Evolutionary conservation across 179 eudicot genomes (phyloP), one percentile per base, ranked within the genome.

Genomic region (Silene vulgaris): DNA sequence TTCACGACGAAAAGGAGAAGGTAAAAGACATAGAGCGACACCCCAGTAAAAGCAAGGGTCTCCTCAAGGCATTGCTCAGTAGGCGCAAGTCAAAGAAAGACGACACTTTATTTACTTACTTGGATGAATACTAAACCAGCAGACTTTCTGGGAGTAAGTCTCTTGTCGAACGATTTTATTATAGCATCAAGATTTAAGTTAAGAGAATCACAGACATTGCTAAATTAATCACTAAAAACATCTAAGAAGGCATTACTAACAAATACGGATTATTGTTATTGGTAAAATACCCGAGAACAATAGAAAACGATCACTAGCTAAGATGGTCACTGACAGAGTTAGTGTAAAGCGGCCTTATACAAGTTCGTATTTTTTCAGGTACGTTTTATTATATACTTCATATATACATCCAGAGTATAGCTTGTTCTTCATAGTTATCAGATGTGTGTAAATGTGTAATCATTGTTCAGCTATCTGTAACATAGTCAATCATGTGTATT

Each of bases 81-180:
- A 75, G 90, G 57, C 89, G 98, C 74, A 91, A 89, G 84, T 89
- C 97, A 0, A 93, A 83, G 87, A 93, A 90, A 82, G 98, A 93
- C 63, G 97, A 90, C 1, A 83, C 61, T 66, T 80, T 93, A 12
- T 89, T 84, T 76, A 90, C 90, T 13, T 93, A 88, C 71, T 83
- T 93, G 82, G 96, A 93, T 80, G 97, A 93, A 81, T 93, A 93
- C 75, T 92, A 82, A 86, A 20, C 26, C 70, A 29, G 37, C 48
- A 37, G 63, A 66, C 35, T 57, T 28, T 35, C 3, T 6, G 2
- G 28, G 73, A 54, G 52, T 11, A 45, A 45, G 52, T 45, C 52
- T 45, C 3, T 45, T 45, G 14, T 45, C 52, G 11, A 45, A 45
- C 14, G 52, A 45, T 45, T 45, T 45, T 45, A 45, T 45, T 45